Evolutionary conservation across 495 filamentous ascomycete species (phyloP).

Genomic region (Achaetomiella virescens): DNA sequence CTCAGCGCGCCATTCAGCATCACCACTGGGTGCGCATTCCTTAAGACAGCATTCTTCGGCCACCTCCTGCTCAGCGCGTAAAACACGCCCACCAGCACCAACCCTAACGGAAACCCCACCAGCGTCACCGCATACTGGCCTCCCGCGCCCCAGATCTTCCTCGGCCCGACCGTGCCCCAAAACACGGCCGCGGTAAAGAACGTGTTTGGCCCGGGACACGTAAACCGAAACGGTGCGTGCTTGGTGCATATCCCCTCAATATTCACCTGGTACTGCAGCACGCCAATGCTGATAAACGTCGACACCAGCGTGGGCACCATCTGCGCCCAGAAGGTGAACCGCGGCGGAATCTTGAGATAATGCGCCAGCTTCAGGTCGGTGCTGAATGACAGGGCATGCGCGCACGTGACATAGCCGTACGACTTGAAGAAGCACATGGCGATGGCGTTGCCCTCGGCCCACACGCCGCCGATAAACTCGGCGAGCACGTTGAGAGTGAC

Average conservation of each 20-base stretch:
- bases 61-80: slow-evolving; percentile 27
- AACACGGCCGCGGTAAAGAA: slow-evolving; percentile 42
- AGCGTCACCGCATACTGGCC: slow-evolving; percentile 36
- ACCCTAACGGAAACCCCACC: slow-evolving; percentile 35
- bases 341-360: slow-evolving; percentile 40
- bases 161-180: slow-evolving; percentile 42
- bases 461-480: slow-evolving; percentile 41
- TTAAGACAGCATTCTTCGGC: slow-evolving; percentile 28
- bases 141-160: slow-evolving; percentile 35
- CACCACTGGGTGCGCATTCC: slow-evolving; percentile 37
- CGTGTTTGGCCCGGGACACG: slow-evolving; percentile 38
- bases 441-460: slow-evolving; percentile 36
- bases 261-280: slow-evolving; percentile 39
- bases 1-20: slow-evolving; percentile 30
- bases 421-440: slow-evolving; percentile 43
- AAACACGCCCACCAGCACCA: slow-evolving; percentile 27
- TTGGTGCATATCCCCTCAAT: slow-evolving; percentile 35
- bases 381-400: slow-evolving; percentile 34
- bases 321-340: slow-evolving; percentile 39
- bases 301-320: slow-evolving; percentile 37
- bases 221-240: slow-evolving; percentile 36
- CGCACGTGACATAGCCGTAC: slow-evolving; percentile 39
- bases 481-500: slow-evolving; percentile 41
- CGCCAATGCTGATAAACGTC: slow-evolving; percentile 35
- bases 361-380: slow-evolving; percentile 41